phyloP scores from a whole-genome alignment of 78 protist genomes.

The Dictyostelium firmibasis region DNA sequence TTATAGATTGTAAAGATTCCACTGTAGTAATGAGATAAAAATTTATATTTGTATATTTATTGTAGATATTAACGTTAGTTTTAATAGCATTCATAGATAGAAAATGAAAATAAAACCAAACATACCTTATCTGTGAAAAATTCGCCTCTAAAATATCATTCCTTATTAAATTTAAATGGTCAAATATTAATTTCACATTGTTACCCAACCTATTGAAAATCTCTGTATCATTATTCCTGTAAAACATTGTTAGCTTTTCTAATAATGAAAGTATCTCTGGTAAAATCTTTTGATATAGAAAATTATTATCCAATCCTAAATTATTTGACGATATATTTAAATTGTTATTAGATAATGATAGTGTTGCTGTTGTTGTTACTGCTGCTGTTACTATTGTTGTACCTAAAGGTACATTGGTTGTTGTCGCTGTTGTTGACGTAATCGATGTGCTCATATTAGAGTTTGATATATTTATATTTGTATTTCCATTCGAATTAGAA shows the following conservation, averaged over 20 bases:
- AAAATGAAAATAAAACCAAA: neutral
- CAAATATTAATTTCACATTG: constrained; percentile 46
- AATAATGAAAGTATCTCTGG: constrained; percentile 31
- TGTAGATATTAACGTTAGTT: too few relatives aligned
- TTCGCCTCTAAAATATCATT: constrained; percentile 27
- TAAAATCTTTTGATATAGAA: neutral
- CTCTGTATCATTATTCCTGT: neutral
- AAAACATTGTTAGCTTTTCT: constrained; percentile 14
- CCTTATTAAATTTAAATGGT: constrained; percentile 48
- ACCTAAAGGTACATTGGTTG: neutral
- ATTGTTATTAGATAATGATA: neutral
- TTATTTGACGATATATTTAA: neutral
- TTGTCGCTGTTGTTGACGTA: neutral
- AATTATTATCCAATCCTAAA: neutral
- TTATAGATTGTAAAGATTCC: constrained; percentile 34
- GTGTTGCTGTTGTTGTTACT: neutral
- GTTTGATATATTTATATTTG: neutral
- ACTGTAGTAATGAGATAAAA: too few relatives aligned
- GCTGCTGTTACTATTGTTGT: neutral
- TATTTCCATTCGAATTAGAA: neutral
- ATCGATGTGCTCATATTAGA: neutral
- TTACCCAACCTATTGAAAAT: constrained; percentile 62
- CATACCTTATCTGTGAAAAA: constrained; percentile 29
- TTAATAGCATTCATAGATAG: neutral
- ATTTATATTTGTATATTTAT: too few relatives aligned